These are phyloP conservation scores for Sporothrix dimorphospora DNA, from an alignment of 2,329 filamentous ascomycete genomes.

Conservation along the genomic window DNA sequence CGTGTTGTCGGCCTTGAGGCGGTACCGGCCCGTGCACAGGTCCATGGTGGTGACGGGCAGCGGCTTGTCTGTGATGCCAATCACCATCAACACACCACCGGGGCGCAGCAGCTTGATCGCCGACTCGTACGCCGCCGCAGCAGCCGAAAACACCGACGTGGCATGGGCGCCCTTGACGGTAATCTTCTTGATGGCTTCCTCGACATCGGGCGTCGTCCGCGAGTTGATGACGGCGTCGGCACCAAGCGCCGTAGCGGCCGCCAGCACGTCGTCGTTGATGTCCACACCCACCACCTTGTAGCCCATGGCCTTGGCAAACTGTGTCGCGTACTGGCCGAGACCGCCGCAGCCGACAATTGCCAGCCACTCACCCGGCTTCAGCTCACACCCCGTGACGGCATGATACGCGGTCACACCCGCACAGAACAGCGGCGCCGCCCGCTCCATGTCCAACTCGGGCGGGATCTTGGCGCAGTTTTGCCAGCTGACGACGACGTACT, in stretches of 20 bases:
- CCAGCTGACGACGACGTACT: conserved; percentile 38
- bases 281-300: conserved; percentile 37
- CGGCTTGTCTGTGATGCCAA: conserved; percentile 27
- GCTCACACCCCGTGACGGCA: conserved; percentile 71
- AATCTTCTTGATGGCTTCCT: neutral
- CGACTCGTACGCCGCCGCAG: conserved; percentile 27
- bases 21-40: conserved; percentile 29
- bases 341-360: conserved; percentile 38
- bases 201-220: neutral
- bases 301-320: conserved; percentile 37
- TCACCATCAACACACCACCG: conserved; percentile 28
- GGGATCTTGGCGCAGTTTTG: conserved; percentile 38
- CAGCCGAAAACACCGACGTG: conserved; percentile 26
- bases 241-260: conserved; percentile 30
- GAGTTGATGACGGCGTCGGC: conserved; percentile 8
- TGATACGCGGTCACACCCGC: conserved; percentile 63
- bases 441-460: conserved; percentile 32
- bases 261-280: conserved; percentile 33
- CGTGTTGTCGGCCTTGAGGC: conserved; percentile 33
- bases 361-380: conserved; percentile 35
- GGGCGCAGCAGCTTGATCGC: conserved; percentile 6
- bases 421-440: conserved; percentile 39
- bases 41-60: conserved; percentile 28
- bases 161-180: conserved; percentile 26
- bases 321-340: conserved; percentile 36